Base-by-base conservation (phyloP, 2,329 filamentous ascomycete genomes). In the Tolypocladium pustulatum region DNA sequence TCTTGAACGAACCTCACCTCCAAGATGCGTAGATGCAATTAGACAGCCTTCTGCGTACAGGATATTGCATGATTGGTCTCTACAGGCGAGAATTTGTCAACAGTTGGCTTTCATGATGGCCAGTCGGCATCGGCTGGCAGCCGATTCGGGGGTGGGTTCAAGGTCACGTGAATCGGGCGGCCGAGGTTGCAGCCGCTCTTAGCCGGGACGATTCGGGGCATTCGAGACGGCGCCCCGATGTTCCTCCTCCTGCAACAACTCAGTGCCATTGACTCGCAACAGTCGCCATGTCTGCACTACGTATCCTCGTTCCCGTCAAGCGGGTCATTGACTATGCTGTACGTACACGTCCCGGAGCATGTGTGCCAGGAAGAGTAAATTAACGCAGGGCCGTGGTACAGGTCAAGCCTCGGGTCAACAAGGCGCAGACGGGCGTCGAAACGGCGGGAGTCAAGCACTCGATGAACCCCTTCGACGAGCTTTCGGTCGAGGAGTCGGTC, bases 391-490 rank as follows among this genome's bases (percentile, higher is more conserved):
- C 22, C 53, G 17, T 51, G 20, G 43, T 57, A 58, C 66, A 87
- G 84, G 82, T 87, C 78, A 87, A 86, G 69, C 84, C 84, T 59
- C 83, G 84, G 65, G 83, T 87, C 72, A 87, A 87, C 78, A 87
- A 86, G 73, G 76, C 84, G 67, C 81, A 84, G 76, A 97, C 93
- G 61, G 93, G 86, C 71, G 88, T 99, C 76, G 93, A 97, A 77
- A 96, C 90, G 58, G 82, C 87, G 64, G 90, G 90, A 66, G 91
- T 97, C 70, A 97, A 97, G 78, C 93, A 97, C 82, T 92, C 88
- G 72, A 93, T 99, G 85, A 99, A 97, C 81, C 94, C 94, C 25
- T 99, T 99, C 77, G 94, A 99, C 80, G 94, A 99, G 75, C 89
- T 99, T 69, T 95, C 91, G 51, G 86, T 99, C 74, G 94, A 99